These are phyloP conservation scores for Cubamyces sp. DNA, from an alignment of 768 basidiomycete genomes.

Conservation along the genomic window DNA sequence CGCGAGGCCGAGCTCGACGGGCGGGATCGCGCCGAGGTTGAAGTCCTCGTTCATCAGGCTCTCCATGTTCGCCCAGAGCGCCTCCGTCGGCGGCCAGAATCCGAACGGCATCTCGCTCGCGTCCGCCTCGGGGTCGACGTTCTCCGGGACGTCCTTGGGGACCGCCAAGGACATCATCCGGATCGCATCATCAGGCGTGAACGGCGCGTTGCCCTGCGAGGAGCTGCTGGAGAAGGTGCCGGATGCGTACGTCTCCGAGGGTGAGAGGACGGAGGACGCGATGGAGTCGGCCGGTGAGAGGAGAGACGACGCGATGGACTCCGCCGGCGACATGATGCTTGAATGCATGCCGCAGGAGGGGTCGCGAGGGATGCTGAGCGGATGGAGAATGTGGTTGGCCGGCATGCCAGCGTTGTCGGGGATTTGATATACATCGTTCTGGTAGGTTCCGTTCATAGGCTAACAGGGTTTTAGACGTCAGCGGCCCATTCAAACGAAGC, in stretches of 20 bases:
- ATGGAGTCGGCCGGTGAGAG: constrained; percentile 53
- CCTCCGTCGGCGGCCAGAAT: constrained; percentile 38
- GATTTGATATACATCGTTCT: constrained; percentile 13
- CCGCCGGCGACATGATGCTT: constrained; percentile 31
- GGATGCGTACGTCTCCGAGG: constrained; percentile 38
- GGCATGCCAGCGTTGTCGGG: constrained; percentile 10
- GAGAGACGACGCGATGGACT: constrained; percentile 46
- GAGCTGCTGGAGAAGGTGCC: constrained; percentile 53
- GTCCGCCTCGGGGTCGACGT: constrained; percentile 33
- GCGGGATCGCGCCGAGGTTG: constrained; percentile 65
- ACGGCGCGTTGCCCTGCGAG: constrained; percentile 48
- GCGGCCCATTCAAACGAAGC: neutral
- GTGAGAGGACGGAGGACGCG: neutral
- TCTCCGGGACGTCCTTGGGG: constrained; percentile 34
- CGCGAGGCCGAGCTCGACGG: constrained; percentile 61
- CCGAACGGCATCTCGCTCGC: constrained; percentile 28
- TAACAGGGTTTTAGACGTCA: neutral
- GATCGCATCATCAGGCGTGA: constrained; percentile 48
- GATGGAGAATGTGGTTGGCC: constrained; percentile 50
- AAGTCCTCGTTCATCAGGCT: constrained; percentile 64
- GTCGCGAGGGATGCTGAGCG: constrained; percentile 48
- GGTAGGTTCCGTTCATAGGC: constrained; percentile 14
- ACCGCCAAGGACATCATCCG: constrained; percentile 35
- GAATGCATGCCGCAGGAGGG: constrained; percentile 28
- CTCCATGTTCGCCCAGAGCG: constrained; percentile 37